A percentile compares a stretch with the other conserved stretches of the same genome.
Evolutionary conservation across 2,329 filamentous ascomycete genomes (phyloP).

Genomic region (Tolypocladium amazonense): DNA sequence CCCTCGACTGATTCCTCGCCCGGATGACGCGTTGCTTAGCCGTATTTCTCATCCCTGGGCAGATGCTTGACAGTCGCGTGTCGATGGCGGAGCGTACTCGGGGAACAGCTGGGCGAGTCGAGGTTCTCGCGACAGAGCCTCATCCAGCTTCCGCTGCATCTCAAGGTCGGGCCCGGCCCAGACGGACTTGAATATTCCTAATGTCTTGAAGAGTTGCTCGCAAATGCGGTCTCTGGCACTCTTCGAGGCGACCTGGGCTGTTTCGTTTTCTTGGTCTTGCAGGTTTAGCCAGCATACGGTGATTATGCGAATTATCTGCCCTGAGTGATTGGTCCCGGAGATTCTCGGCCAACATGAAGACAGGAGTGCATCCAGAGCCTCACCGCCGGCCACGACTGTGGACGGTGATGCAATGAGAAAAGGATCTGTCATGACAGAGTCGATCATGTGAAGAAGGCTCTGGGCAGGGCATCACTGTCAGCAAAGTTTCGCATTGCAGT

Average conservation of each 20-base stretch:
- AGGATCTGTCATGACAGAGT: conserved; percentile 55
- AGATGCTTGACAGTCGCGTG: not conserved
- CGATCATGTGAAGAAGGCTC: conserved; percentile 57
- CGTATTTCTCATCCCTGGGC: not conserved
- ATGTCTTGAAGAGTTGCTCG: conserved; percentile 8
- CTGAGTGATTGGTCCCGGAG: conserved; percentile 38
- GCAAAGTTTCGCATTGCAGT: not conserved
- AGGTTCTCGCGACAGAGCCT: conserved; percentile 14
- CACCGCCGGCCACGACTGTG: conserved; percentile 40
- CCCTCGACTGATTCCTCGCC: conserved; percentile 36
- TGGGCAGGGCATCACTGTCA: conserved; percentile 18
- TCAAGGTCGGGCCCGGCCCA: conserved; percentile 9
- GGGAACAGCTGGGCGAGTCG: conserved; percentile 18
- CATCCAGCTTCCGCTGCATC: conserved; percentile 5
- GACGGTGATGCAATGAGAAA: conserved; percentile 47
- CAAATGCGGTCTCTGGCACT: conserved; percentile 3
- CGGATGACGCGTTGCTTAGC: not conserved
- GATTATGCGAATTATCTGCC: conserved; percentile 52
- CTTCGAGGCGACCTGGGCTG: not conserved
- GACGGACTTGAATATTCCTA: conserved; percentile 10
- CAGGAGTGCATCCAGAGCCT: conserved; percentile 47
- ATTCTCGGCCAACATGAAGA: conserved; percentile 61
- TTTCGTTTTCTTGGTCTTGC: conserved; percentile 18
- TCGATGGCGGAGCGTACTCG: not conserved
- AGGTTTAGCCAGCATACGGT: conserved; percentile 53